Conservation (phyloP, 345 rosid genomes). For the Salix koriyanagi region DNA sequence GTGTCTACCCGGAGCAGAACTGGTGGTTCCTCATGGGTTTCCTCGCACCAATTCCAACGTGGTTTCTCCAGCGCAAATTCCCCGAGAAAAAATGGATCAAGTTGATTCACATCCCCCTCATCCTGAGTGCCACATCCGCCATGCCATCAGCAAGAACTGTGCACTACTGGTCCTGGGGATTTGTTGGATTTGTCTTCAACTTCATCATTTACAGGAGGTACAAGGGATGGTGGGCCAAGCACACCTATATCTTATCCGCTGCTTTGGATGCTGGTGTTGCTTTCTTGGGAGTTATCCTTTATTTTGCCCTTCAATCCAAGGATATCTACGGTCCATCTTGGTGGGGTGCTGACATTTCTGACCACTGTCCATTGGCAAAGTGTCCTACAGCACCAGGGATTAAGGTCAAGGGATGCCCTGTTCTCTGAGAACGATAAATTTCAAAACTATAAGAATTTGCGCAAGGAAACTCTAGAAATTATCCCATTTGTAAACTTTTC, state of each 20-base stretch:
- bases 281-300: constrained; percentile 58
- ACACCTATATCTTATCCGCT: constrained; percentile 69
- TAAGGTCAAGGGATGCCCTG: constrained; percentile 48
- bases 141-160: constrained; percentile 71
- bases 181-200: constrained; percentile 67
- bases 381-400: constrained; percentile 72
- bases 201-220: constrained; percentile 47
- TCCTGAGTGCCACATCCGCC: constrained; percentile 37
- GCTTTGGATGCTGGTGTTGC: constrained; percentile 81
- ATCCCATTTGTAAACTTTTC: no score
- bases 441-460: no score
- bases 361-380: constrained; percentile 56
- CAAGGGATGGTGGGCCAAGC: constrained; percentile 73
- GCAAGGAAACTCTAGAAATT: no score
- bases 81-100: constrained; percentile 65
- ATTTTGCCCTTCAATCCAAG: constrained; percentile 48
- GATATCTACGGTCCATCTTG: constrained; percentile 55
- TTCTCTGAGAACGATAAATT: constrained; percentile 21
- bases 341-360: constrained; percentile 58
- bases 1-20: constrained; percentile 56
- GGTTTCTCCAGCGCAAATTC: constrained; percentile 51
- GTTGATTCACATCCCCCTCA: constrained; percentile 56
- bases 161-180: constrained; percentile 53
- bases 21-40: constrained; percentile 87
- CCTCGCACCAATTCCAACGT: constrained; percentile 63